phyloP scores from a whole-genome alignment of 257 asterid species.

The Fraxinus anomala region DNA sequence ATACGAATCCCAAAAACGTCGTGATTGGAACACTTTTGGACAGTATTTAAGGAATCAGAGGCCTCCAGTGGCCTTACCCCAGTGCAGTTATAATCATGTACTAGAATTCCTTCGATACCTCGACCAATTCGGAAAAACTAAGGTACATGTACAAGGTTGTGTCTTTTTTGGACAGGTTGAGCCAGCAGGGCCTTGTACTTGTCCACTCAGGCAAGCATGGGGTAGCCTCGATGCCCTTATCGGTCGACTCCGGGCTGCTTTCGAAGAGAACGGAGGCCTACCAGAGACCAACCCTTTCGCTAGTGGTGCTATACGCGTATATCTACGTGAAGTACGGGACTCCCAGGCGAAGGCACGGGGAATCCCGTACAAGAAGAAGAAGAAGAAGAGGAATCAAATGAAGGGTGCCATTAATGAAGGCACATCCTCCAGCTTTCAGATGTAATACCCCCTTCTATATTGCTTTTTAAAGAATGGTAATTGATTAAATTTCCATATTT shows the following conservation, averaged over 20 bases:
- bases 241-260: constrained; percentile 83
- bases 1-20: constrained; percentile 81
- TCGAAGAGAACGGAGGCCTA: constrained; percentile 80
- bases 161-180: constrained; percentile 73
- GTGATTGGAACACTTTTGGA: constrained; percentile 93
- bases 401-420: constrained; percentile 24
- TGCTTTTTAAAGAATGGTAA: not conserved
- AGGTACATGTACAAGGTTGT: constrained; percentile 77
- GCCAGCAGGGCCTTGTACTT: constrained; percentile 72
- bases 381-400: constrained; percentile 52
- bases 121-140: constrained; percentile 90
- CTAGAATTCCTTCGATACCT: constrained; percentile 69
- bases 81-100: constrained; percentile 74
- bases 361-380: constrained; percentile 81
- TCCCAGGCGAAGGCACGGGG: constrained; percentile 87
- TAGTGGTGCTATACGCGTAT: constrained; percentile 67
- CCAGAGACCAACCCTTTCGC: constrained; percentile 85
- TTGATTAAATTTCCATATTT: constrained; percentile 13
- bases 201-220: constrained; percentile 88
- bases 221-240: constrained; percentile 86
- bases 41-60: constrained; percentile 79
- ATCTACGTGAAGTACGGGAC: constrained; percentile 68
- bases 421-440: constrained; percentile 36
- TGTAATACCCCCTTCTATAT: constrained; percentile 32
- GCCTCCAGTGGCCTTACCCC: constrained; percentile 62